phyloP scores from a whole-genome alignment of 139 green algal genomes.

The Chlorella sp. region DNA sequence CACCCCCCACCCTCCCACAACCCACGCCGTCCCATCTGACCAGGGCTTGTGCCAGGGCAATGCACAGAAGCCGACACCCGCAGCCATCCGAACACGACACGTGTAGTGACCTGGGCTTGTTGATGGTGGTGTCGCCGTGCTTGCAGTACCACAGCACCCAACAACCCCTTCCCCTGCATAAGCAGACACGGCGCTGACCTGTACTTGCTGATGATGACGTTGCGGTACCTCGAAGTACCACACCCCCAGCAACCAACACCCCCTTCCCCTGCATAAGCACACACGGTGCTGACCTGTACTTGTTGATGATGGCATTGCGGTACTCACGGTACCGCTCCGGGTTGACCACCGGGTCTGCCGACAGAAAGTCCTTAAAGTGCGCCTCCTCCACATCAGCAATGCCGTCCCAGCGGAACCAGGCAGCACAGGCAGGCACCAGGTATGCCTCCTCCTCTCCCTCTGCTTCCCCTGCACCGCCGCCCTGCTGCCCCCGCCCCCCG shows the following conservation, averaged over 20 bases:
- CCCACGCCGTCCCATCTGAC: too few species aligned
- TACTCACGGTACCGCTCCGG: slow-evolving; percentile 67
- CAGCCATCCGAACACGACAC: too few species aligned
- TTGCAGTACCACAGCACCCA: too few species aligned
- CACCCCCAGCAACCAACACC: neutral
- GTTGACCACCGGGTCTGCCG: neutral
- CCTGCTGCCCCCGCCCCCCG: neutral
- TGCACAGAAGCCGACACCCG: too few species aligned
- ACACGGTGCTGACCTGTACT: slow-evolving; percentile 53
- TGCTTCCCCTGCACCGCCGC: neutral
- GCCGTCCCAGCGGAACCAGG: slow-evolving; percentile 80
- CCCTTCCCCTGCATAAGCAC: too few species aligned
- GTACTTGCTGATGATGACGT: slow-evolving; percentile 81
- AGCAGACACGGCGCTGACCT: too few species aligned
- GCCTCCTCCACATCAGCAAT: slow-evolving; percentile 46
- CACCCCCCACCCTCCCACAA: too few species aligned
- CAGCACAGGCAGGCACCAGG: slow-evolving; percentile 64
- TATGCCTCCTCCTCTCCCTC: slow-evolving; percentile 48
- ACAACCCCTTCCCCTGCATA: too few species aligned
- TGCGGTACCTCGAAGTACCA: slow-evolving; percentile 73
- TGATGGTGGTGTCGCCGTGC: too few species aligned
- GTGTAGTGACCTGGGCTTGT: too few species aligned
- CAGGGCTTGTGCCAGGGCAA: too few species aligned
- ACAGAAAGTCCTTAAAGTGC: slow-evolving; percentile 18
- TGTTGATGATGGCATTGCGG: slow-evolving; percentile 78